Evolutionary conservation across 1,284 basidiomycete genomes (phyloP).

Genomic region (Boletellus deceptivus): DNA sequence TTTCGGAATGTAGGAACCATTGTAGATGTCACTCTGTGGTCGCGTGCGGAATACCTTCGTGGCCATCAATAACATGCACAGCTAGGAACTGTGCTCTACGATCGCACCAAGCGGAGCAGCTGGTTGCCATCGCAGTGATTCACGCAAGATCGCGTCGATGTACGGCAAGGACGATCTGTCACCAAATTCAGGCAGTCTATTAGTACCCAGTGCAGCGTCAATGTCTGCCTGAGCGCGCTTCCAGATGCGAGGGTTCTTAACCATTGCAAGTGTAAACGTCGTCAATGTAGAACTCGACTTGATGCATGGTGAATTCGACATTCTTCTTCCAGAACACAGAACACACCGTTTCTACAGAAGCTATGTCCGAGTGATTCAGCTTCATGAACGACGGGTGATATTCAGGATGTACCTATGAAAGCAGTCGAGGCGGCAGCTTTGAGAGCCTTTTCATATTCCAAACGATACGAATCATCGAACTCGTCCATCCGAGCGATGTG

Average conservation of each 20-base stretch:
- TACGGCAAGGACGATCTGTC: slow-evolving; percentile 41
- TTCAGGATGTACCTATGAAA: slow-evolving; percentile 18
- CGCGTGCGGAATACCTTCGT: slow-evolving; percentile 19
- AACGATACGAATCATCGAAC: slow-evolving; percentile 7
- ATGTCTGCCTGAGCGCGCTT: slow-evolving; percentile 40
- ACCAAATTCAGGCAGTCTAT: slow-evolving; percentile 39
- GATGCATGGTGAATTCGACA: not conserved
- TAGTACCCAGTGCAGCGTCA: slow-evolving; percentile 36
- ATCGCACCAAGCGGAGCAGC: slow-evolving; percentile 23
- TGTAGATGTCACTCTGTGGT: slow-evolving; percentile 23
- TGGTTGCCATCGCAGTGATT: slow-evolving; percentile 33
- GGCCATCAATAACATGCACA: not conserved
- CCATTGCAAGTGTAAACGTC: slow-evolving; percentile 39
- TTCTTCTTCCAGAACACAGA: not conserved
- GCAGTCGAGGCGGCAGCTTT: slow-evolving; percentile 18
- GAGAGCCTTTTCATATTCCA: slow-evolving; percentile 18
- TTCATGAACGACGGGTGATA: not conserved
- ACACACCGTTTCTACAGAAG: slow-evolving; percentile 24
- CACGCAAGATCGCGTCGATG: slow-evolving; percentile 38
- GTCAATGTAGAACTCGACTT: slow-evolving; percentile 14
- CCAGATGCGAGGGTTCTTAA: slow-evolving; percentile 32
- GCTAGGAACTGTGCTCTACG: not conserved
- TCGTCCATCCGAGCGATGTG: slow-evolving; percentile 21
- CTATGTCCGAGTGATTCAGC: slow-evolving; percentile 9
- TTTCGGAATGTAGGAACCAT: slow-evolving; percentile 28